phyloP scores from a whole-genome alignment of 495 filamentous ascomycete species.

The Talaromyces trachyspermus region DNA sequence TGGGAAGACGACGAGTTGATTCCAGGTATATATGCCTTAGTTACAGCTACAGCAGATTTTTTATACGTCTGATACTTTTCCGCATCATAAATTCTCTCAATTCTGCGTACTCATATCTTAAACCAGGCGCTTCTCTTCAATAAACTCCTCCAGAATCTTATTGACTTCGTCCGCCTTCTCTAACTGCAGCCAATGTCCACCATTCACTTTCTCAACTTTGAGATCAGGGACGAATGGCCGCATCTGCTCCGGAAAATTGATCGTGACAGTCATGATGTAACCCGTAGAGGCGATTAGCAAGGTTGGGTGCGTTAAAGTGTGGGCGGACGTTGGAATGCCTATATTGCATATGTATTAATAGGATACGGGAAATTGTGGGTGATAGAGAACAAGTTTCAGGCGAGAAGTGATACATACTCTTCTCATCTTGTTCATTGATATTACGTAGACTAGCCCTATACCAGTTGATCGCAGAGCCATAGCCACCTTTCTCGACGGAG shows the following conservation, averaged over 20 bases:
- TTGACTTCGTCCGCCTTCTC: conserved; percentile 32
- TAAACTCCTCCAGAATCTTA: conserved; percentile 30
- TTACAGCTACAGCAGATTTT: too few species aligned
- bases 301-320: conserved; percentile 7
- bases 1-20: neutral
- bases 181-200: conserved; percentile 25
- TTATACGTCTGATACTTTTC: too few species aligned
- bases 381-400: neutral
- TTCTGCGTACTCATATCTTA: too few species aligned
- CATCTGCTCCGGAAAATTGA: conserved; percentile 12
- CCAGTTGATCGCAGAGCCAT: conserved; percentile 21
- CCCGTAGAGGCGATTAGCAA: conserved; percentile 13
- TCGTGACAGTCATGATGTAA: conserved; percentile 10
- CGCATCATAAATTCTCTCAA: too few species aligned
- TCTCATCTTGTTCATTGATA: conserved; percentile 21
- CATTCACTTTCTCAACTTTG: conserved; percentile 13
- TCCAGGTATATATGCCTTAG: neutral
- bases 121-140: conserved; percentile 17
- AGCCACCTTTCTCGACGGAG: conserved; percentile 14
- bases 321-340: neutral
- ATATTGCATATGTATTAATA: neutral
- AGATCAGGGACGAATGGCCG: conserved; percentile 15
- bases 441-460: conserved; percentile 22
- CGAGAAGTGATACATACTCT: neutral
- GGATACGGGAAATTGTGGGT: neutral